These are phyloP conservation scores for Starmerella vitae DNA, from an alignment of 805 yeast species.

Conservation along the genomic window DNA sequence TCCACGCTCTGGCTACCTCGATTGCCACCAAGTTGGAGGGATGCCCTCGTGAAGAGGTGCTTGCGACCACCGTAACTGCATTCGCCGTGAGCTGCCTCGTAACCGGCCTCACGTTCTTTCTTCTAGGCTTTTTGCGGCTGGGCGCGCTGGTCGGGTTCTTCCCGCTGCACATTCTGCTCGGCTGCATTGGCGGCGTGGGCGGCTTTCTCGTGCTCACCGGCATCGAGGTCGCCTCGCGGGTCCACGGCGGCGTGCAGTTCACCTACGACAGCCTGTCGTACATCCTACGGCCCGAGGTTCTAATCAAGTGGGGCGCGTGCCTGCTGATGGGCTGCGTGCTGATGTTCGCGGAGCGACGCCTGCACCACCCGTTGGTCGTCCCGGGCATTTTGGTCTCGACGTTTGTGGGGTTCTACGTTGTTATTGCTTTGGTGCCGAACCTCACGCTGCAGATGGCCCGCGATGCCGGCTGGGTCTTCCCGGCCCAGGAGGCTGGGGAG, in stretches of 20 bases:
- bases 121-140: constrained; percentile 61
- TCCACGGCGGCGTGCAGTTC: constrained; percentile 61
- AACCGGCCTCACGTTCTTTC: constrained; percentile 70
- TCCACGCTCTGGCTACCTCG: constrained; percentile 81
- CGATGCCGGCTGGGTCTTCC: constrained; percentile 73
- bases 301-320: constrained; percentile 63
- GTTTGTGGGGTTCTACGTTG: constrained; percentile 52
- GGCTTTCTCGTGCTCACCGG: constrained; percentile 84
- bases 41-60: constrained; percentile 34
- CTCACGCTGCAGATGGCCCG: constrained; percentile 52
- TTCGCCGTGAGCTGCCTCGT: constrained; percentile 72
- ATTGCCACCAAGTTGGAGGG: constrained; percentile 46
- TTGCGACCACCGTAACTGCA: constrained; percentile 77
- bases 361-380: constrained; percentile 57
- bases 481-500: constrained; percentile 44
- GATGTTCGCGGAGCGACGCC: constrained; percentile 45
- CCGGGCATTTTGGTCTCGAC: constrained; percentile 69
- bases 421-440: constrained; percentile 51
- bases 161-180: constrained; percentile 90
- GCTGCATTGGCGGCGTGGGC: constrained; percentile 98
- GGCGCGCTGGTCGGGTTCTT: constrained; percentile 89
- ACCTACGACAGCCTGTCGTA: constrained; percentile 35
- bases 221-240: constrained; percentile 73
- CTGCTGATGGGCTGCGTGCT: constrained; percentile 47
- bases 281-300: constrained; percentile 35